Conservation (phyloP, 2,329 filamentous ascomycete genomes). For the Fusarium penzigii region DNA sequence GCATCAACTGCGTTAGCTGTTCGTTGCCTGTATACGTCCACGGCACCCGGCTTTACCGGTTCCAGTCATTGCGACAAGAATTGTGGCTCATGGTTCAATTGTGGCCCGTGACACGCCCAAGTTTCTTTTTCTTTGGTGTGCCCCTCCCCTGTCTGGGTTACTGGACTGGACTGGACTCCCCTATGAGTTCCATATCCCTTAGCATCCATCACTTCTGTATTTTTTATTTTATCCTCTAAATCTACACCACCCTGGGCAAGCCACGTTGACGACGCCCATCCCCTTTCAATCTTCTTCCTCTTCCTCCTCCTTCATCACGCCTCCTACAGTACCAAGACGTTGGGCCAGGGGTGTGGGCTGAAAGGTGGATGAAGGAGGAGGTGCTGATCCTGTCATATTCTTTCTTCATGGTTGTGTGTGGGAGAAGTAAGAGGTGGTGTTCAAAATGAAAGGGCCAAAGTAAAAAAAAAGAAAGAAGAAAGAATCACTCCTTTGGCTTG, state of each 20-base stretch:
- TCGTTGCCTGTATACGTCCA: slow-evolving; percentile 25
- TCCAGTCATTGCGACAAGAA: slow-evolving; percentile 4
- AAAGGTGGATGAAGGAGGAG: slow-evolving; percentile 20
- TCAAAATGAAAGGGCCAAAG: no score
- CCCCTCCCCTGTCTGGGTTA: slow-evolving; percentile 5
- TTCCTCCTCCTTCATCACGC: no score
- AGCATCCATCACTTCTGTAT: no score
- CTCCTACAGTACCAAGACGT: slow-evolving; percentile 29
- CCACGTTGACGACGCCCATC: slow-evolving; percentile 24
- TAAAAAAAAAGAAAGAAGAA: no score
- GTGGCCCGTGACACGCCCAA: slow-evolving; percentile 16
- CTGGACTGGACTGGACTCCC: no score
- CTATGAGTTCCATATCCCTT: no score
- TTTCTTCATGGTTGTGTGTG: no score
- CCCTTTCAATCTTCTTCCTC: slow-evolving; percentile 29
- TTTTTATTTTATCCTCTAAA: no score
- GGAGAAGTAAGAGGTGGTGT: no score
- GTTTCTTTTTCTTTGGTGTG: slow-evolving; percentile 18
- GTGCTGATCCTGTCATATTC: slow-evolving; percentile 29
- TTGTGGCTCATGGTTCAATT: slow-evolving; percentile 17
- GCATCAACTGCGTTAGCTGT: neutral
- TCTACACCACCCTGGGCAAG: slow-evolving; percentile 27
- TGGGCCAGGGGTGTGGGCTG: slow-evolving; percentile 25
- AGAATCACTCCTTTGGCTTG: no score
- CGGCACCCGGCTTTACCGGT: slow-evolving; percentile 13